A percentile compares a stretch with the other conserved stretches of the same genome.
phyloP scores from a whole-genome alignment of 2,329 filamentous ascomycete species.

The Parastagonospora nodorum region DNA sequence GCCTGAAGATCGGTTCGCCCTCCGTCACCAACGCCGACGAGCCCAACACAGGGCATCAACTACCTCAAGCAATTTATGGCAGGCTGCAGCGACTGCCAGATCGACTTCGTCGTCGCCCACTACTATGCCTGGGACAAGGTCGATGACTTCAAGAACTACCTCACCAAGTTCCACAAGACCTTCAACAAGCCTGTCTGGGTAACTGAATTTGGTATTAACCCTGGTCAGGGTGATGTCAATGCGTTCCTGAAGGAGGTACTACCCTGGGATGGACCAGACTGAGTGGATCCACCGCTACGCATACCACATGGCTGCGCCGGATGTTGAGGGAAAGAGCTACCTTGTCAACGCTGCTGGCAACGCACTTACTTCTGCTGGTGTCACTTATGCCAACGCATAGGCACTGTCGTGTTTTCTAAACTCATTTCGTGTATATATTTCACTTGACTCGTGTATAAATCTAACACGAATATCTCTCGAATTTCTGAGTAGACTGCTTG shows the following conservation, averaged over 20 bases:
- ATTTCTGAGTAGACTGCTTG: too few relatives aligned
- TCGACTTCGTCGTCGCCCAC: slow-evolving; percentile 46
- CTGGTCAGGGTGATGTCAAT: slow-evolving; percentile 22
- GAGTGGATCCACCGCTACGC: slow-evolving; percentile 43
- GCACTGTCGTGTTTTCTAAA: slow-evolving; percentile 4
- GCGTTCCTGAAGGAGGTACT: slow-evolving; percentile 40
- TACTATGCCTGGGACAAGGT: slow-evolving; percentile 43
- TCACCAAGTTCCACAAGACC: slow-evolving; percentile 32
- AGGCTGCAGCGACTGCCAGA: slow-evolving; percentile 32
- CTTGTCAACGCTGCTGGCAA: slow-evolving; percentile 24
- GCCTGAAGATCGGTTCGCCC: slow-evolving; percentile 42
- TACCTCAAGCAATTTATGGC: slow-evolving; percentile 39
- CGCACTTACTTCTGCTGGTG: slow-evolving; percentile 25
- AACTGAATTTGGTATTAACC: slow-evolving; percentile 42
- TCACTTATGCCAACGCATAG: slow-evolving; percentile 15
- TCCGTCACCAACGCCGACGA: slow-evolving; percentile 41
- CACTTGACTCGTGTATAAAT: not conserved
- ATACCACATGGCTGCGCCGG: slow-evolving; percentile 34
- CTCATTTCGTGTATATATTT: slow-evolving; percentile 14
- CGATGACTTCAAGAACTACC: slow-evolving; percentile 47
- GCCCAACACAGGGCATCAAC: slow-evolving; percentile 31
- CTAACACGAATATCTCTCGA: too few relatives aligned
- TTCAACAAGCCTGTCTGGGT: slow-evolving; percentile 43
- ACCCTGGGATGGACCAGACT: slow-evolving; percentile 42
- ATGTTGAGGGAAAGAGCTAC: slow-evolving; percentile 18